These are phyloP conservation scores for Neurospora sp. DNA, from an alignment of 495 filamentous ascomycete species.

Conservation along the genomic window DNA sequence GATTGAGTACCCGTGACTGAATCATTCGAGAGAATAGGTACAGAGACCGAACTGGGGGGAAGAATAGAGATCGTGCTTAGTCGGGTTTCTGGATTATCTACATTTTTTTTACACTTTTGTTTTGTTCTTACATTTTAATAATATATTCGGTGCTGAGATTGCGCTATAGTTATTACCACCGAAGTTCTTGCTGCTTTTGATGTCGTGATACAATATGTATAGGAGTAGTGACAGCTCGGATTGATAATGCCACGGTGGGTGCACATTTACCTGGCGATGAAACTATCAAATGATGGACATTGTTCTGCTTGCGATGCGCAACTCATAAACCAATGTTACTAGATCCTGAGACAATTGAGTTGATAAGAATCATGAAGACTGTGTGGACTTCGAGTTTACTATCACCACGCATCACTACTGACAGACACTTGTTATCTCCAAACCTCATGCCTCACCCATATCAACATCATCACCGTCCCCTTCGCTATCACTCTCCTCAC, in stretches of 20 bases:
- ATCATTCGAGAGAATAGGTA: background rate
- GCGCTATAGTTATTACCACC: background rate
- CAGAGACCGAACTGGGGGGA: background rate
- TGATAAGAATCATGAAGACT: no score
- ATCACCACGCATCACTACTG: background rate
- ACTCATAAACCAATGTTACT: background rate
- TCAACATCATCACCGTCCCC: conserved; percentile 12
- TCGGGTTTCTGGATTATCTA: background rate
- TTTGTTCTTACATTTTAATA: background rate
- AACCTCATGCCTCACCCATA: conserved; percentile 2
- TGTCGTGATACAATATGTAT: background rate
- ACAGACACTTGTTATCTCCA: background rate
- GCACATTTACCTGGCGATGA: background rate
- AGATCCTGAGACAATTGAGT: background rate
- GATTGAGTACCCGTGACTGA: background rate
- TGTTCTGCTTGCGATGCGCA: background rate
- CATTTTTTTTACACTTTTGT: background rate
- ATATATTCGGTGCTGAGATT: background rate
- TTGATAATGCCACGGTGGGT: background rate
- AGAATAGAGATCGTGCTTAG: background rate
- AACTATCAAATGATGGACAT: background rate
- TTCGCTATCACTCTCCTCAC: conserved; percentile 21
- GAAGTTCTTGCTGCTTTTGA: background rate
- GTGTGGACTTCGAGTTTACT: background rate
- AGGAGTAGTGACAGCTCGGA: background rate